Evolutionary conservation across 371 early-diverging fungal genomes (phyloP), one percentile per base, ranked within the genome.

Genomic region (Syncephalis fuscata): DNA sequence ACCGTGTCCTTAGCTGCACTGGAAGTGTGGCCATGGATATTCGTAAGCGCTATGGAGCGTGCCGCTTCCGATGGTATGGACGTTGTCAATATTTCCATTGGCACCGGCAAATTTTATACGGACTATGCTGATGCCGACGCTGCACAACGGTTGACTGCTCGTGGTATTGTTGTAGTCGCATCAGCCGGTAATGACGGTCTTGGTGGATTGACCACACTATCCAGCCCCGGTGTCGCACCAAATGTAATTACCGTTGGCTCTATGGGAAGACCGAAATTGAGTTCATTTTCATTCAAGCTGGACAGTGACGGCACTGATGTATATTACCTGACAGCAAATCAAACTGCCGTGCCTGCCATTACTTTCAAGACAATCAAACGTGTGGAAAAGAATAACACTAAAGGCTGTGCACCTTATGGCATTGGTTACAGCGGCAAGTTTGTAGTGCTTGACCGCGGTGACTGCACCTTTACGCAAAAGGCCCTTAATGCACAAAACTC

Each of bases 111-210:
- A 11, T 53, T 68, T 36, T 74, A 66, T 64, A 23, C 49, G 20
- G 63, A 68, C 26, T 60, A 64, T 44, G 65, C 74, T 14, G 53
- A 59, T 22, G 58, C 68, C 1, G 56, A 52, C 10, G 65, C 64
- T 0, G 67, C 62, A 8, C 51, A 68, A 21, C 56, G 53, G 4
- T 61, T 81, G 16, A 56, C 60, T 19, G 45, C 26, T 22, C 44
- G 50, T 5, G 73, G 73, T 23, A 54, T 73, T 26, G 49, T 65
- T 19, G 57, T 78, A 14, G 62, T 67, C 36, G 67, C 65, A 14
- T 73, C 87, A 1, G 70, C 68, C 19, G 86, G 88, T 7, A 88
- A 88, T 61, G 70, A 74, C 39, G 86, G 86, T 14, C 45, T 54
- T 4, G 56, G 65, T 14, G 88, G 88, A 1, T 57, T 80, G 3